phyloP scores from a whole-genome alignment of 2,329 filamentous ascomycete species.

The Sporothrix phasma region DNA sequence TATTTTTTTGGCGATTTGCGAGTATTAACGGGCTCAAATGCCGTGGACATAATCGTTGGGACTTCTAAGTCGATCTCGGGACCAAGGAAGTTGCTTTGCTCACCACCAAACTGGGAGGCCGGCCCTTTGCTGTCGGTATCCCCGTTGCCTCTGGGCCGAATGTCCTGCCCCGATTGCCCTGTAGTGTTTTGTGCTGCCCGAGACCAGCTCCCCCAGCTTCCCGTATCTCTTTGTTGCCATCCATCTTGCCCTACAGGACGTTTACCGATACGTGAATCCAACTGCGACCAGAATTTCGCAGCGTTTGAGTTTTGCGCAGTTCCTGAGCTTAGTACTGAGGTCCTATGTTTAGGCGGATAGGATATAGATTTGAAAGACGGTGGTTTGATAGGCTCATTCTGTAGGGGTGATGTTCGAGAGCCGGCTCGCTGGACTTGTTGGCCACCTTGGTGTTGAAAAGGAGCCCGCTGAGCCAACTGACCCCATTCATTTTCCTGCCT shows the following conservation, averaged over 20 bases:
- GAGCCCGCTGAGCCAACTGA: background rate
- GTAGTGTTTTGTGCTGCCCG: background rate
- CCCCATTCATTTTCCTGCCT: conserved; percentile 5
- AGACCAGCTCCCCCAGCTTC: background rate
- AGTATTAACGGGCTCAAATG: background rate
- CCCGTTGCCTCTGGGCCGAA: too few species aligned
- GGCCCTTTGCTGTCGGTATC: background rate
- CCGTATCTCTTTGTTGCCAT: background rate
- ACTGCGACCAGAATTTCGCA: conserved; percentile 3
- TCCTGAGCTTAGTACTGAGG: too few species aligned
- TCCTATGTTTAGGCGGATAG: too few species aligned
- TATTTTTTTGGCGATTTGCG: conserved; percentile 4
- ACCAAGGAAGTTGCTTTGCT: background rate
- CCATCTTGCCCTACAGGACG: background rate
- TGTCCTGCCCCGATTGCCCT: background rate
- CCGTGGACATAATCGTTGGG: background rate
- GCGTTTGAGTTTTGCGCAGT: background rate
- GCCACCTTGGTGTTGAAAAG: background rate
- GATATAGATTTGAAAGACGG: background rate
- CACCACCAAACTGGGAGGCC: background rate
- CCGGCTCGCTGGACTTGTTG: background rate
- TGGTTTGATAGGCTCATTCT: background rate
- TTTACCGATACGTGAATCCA: background rate
- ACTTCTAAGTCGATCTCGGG: background rate
- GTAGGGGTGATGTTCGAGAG: background rate